Evolutionary conservation across 2,329 filamentous ascomycete species (phyloP), one percentile per base, ranked within the genome.

Genomic region (Penicillium glabrum): DNA sequence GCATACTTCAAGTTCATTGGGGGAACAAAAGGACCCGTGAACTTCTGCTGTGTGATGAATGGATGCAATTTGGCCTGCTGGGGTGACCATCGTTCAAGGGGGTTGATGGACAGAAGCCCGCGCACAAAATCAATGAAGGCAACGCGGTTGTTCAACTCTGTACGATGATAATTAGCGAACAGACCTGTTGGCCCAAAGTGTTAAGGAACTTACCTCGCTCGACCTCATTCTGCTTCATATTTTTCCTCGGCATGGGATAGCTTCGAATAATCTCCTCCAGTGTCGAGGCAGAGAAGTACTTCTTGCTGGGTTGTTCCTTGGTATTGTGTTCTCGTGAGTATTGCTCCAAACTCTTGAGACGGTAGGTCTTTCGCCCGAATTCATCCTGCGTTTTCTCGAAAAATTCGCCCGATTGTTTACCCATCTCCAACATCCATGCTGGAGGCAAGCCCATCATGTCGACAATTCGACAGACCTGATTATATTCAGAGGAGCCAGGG

Each of bases 391-490:
- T 82, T 77, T 97, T 97, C 75, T 99, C 93, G 69, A 96, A 99
- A 73, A 99, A 99, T 67, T 98, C 93, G 45, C 91, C 91, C 1
- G 93, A 91, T 74, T 99, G 95, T 77, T 99, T 99, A 67, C 95
- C 95, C 84, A 96, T 96, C 72, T 99, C 95, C 55, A 99, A 84
- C 95, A 99, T 99, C 95, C 95, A 99, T 62, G 92, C 96, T 37
- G 92, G 93, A 1, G 95, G 93, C 64, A 96, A 88, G 11, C 95
- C 95, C 9, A 99, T 84, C 95, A 99, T 99, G 77, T 99, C 95
- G 23, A 95, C 93, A 62, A 99, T 99, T 52, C 95, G 85, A 27
- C 93, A 93, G 19, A 99, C 93, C 74, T 99, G 95, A 68, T 99
- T 99, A 77, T 99, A 99, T 75, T 99, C 95, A 2, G 95, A 99